phyloP scores from a whole-genome alignment of 192 early-diverging fungal genomes.

The Coemansia reversa region DNA sequence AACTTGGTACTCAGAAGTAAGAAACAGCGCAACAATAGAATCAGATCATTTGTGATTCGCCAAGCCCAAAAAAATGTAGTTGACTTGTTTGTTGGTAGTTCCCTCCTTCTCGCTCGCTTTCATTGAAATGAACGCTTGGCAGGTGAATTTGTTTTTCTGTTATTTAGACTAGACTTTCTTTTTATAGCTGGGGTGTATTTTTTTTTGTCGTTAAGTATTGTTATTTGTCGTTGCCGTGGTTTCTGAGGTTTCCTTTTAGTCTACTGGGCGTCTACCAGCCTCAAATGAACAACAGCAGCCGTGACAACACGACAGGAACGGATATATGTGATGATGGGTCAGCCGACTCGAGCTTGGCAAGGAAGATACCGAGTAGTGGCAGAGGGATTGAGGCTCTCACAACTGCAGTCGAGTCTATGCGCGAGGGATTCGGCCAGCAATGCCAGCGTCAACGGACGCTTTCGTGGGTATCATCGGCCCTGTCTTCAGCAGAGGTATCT shows the following conservation, averaged over 20 bases:
- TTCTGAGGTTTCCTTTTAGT: neutral
- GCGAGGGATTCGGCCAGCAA: conserved; percentile 23
- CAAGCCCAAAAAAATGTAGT: neutral
- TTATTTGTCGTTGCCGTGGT: neutral
- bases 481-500: conserved; percentile 17
- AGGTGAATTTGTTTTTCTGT: neutral
- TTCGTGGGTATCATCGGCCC: conserved; percentile 42
- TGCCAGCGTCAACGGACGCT: conserved; percentile 29
- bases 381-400: conserved; percentile 1
- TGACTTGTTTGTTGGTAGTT: neutral
- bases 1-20: neutral
- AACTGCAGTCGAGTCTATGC: conserved; percentile 21
- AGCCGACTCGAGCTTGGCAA: neutral
- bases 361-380: neutral
- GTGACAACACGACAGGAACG: conserved; percentile 1
- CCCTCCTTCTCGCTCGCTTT: neutral
- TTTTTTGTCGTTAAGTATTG: neutral
- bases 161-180: neutral
- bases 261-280: neutral
- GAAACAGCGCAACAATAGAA: neutral
- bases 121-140: neutral
- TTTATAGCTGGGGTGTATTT: neutral
- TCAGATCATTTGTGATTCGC: neutral
- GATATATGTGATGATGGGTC: neutral
- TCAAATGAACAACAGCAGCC: conserved; percentile 11